Evolutionary conservation across 805 yeast species (phyloP), one percentile per base, ranked within the genome.

Genomic region (Wickerhamiella lipophila): DNA sequence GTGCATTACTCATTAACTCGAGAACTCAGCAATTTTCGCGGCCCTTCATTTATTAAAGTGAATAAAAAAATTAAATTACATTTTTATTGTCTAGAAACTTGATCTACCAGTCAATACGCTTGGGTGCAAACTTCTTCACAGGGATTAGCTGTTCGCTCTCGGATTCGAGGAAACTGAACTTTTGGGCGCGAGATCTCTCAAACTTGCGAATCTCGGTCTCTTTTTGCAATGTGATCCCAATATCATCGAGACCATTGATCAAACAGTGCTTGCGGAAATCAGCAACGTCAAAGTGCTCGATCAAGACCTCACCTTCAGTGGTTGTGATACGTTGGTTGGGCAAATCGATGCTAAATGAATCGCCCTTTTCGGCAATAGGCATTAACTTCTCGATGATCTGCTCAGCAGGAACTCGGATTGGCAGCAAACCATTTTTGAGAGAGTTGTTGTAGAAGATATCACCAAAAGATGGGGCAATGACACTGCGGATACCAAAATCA

Each of bases 381-480:
- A 79, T 73, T 48, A 92, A 72, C 68, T 83, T 85, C 50, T 70
- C 73, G 38, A 68, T 58, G 56, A 92, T 92, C 9, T 76, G 72
- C 15, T 81, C 83, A 60, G 81, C 87, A 22, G 87, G 82, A n/a
- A 92, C 62, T 69, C 96, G 79, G 61, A 92, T 86, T 51, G 97
- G 97, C 56, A 92, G 71, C 65, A 92, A 73, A 42, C 96, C 96
- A 68, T 92, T 92, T 73, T 92, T 92, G 73, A 84, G 84, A 49
- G 96, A 88, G 73, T 92, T 92, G 72, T 84, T 92, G 78, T 85
- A 88, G 74, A 92, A 92, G 60, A 92, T 92, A 68, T 92, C 98
- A 66, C 97, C 98, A 59, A 89, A 92, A 0, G 96, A 87, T 50
- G 97, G 98, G 5, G 97, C 97, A 66, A 92, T 88, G 62, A 92